Evolutionary conservation across 768 basidiomycete genomes (phyloP).

Genomic region (Tephrocybe sp.): DNA sequence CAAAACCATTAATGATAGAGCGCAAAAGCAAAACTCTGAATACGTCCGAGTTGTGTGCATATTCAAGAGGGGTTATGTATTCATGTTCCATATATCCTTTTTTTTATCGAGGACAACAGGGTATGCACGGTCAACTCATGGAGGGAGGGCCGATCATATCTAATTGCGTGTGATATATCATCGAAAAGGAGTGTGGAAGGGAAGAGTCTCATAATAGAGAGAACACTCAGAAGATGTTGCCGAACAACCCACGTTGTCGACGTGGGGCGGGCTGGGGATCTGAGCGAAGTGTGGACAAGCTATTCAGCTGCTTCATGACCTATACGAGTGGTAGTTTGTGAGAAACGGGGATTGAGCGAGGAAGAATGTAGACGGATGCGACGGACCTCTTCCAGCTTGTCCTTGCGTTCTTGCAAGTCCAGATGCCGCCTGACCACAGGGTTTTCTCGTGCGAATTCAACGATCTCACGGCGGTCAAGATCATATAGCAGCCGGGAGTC

Average conservation of each 20-base stretch:
- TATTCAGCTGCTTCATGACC: slow-evolving; percentile 96
- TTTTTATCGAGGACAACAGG: slow-evolving; percentile 2
- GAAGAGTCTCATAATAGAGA: neutral
- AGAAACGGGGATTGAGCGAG: neutral
- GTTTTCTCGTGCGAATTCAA: slow-evolving; percentile 94
- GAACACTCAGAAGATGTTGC: slow-evolving; percentile 59
- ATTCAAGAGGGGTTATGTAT: neutral
- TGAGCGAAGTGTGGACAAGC: slow-evolving; percentile 83
- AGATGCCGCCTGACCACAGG: slow-evolving; percentile 84
- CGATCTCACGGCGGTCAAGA: slow-evolving; percentile 86
- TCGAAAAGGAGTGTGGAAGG: slow-evolving; percentile 5
- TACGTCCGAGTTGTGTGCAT: neutral
- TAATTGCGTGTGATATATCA: slow-evolving; percentile 10
- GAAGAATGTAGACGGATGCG: slow-evolving; percentile 3
- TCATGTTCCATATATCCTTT: slow-evolving; percentile 6
- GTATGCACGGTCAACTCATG: slow-evolving; percentile 6
- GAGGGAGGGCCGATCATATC: too few relatives aligned
- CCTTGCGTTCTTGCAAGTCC: slow-evolving; percentile 94
- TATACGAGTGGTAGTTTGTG: slow-evolving; percentile 25
- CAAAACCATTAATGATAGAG: slow-evolving; percentile 31
- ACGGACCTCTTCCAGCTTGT: slow-evolving; percentile 89
- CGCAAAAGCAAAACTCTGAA: slow-evolving; percentile 46
- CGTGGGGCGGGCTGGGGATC: slow-evolving; percentile 76
- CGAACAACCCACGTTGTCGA: slow-evolving; percentile 78
- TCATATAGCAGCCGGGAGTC: slow-evolving; percentile 92